Evolutionary conservation across 768 basidiomycete species (phyloP), one percentile per base, ranked within the genome.

Genomic region (Infundibulicybe gibba): DNA sequence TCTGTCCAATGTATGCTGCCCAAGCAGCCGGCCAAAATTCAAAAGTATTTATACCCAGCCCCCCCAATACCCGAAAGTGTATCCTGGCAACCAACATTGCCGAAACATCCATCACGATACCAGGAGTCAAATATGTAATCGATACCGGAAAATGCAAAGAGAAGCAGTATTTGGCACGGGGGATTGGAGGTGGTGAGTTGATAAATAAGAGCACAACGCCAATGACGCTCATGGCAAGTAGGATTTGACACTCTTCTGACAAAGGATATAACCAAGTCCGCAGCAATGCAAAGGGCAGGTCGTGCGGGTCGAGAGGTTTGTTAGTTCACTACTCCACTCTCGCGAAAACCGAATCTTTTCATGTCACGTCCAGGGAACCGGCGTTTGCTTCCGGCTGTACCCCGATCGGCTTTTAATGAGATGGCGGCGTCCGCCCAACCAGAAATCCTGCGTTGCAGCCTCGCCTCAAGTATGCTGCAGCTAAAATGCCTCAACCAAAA

Each of bases 1-100:
- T 87, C 50, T 84, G 84, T 50, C 81, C 90, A 0, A 86, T 99
- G 71, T 97, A 87, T 61, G 90, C 94, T 31, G 82, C 90, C 5
- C 81, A 97, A 52, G 83, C 90, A 6, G 79, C 85, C 19, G 69
- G 73, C 10, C 81, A 87, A 51, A 94, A 97, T 65, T 67, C 80
- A 38, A 82, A 81, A 59, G 90, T 90, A 40, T 98, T 98, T 65
- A 59, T 65, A 0, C 67, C 81, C 1, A 67, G 89, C 0, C 81
- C 87, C 12, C 60, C 78, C 1, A 76, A 81, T 44, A 80, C 79
- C 2, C 81, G 97, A 47, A 94, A 97, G 66, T 89, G 94, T 66
- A 92, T 99, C 52, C 73, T 99, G 33, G 87, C 97, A 2, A 99
- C 97, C 14, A 99, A 98, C 65, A 94, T 99, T 49, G 97, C 97